Evolutionary conservation across 176 grass and related monocot genomes (phyloP).

Genomic region (Cenchrus purpureus): DNA sequence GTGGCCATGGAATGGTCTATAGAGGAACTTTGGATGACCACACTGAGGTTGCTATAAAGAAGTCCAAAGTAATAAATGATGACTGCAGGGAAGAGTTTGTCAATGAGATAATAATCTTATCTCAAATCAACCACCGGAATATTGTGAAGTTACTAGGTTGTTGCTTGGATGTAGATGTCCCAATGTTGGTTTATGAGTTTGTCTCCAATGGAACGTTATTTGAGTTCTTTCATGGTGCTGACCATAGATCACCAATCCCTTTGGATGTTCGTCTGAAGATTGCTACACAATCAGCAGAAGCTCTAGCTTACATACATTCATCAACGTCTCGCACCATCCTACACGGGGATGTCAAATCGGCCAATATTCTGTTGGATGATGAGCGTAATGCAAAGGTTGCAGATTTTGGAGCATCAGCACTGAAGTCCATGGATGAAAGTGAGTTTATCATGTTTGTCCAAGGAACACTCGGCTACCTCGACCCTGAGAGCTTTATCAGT

Average conservation of each 20-base stretch:
- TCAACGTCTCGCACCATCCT: constrained; percentile 41
- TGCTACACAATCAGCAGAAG: constrained; percentile 40
- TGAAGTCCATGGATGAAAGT: constrained; percentile 48
- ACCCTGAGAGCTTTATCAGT: constrained; percentile 65
- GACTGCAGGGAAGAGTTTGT: background rate
- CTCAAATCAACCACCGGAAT: background rate
- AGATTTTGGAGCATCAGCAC: constrained; percentile 65
- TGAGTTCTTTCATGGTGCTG: background rate
- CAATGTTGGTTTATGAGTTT: background rate
- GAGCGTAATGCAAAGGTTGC: constrained; percentile 47
- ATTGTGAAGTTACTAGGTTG: background rate
- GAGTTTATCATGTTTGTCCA: constrained; percentile 66
- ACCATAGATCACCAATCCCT: background rate
- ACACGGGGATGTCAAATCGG: constrained; percentile 55
- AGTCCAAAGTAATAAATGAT: background rate
- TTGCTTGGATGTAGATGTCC: background rate
- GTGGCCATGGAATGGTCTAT: background rate
- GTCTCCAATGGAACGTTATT: background rate
- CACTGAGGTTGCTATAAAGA: background rate
- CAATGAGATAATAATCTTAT: background rate
- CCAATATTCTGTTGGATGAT: constrained; percentile 50
- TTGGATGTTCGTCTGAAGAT: background rate
- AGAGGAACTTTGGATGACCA: background rate
- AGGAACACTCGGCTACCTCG: constrained; percentile 72
- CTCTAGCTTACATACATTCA: constrained; percentile 51